These are phyloP conservation scores for Epichloe sibirici DNA, from an alignment of 2,329 filamentous ascomycete species.

Conservation along the genomic window DNA sequence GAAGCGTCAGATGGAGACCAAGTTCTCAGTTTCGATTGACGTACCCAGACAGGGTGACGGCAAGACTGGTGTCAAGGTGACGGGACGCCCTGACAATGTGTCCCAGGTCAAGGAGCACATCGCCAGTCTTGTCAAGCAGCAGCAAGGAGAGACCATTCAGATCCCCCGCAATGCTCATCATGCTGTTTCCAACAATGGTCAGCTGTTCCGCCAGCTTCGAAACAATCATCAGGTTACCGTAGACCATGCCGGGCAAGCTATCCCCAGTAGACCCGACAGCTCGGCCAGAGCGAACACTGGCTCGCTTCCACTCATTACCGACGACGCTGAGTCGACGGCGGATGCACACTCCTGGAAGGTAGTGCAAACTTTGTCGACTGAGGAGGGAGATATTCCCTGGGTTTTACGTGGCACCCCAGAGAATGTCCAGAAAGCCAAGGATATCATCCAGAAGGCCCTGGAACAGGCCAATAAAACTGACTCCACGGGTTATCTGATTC, in stretches of 20 bases:
- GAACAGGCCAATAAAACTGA: conserved; percentile 57
- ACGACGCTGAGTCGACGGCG: conserved; percentile 54
- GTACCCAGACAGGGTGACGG: conserved; percentile 81
- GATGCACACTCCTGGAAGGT: conserved; percentile 76
- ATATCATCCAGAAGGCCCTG: conserved; percentile 59
- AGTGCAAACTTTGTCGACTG: conserved; percentile 48
- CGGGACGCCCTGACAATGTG: conserved; percentile 66
- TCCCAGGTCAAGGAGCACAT: conserved; percentile 83
- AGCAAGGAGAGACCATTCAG: conserved; percentile 77
- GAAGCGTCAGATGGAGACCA: conserved; percentile 71
- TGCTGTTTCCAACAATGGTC: conserved; percentile 72
- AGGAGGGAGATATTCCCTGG: conserved; percentile 74
- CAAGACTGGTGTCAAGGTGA: conserved; percentile 75
- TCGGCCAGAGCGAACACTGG: conserved; percentile 44
- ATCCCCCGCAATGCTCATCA: conserved; percentile 79
- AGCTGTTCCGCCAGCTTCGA: conserved; percentile 83
- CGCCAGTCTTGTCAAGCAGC: conserved; percentile 63
- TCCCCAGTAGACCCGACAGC: conserved; percentile 56
- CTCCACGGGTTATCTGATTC: conserved; percentile 73
- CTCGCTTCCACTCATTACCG: conserved; percentile 81
- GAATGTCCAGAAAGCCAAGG: conserved; percentile 69
- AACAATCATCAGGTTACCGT: conserved; percentile 82
- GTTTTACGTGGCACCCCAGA: conserved; percentile 70
- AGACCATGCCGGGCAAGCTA: conserved; percentile 72
- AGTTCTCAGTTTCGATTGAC: conserved; percentile 79